Conservation (phyloP, 1,139 yeast species). For the Hanseniaspora sp. region DNA sequence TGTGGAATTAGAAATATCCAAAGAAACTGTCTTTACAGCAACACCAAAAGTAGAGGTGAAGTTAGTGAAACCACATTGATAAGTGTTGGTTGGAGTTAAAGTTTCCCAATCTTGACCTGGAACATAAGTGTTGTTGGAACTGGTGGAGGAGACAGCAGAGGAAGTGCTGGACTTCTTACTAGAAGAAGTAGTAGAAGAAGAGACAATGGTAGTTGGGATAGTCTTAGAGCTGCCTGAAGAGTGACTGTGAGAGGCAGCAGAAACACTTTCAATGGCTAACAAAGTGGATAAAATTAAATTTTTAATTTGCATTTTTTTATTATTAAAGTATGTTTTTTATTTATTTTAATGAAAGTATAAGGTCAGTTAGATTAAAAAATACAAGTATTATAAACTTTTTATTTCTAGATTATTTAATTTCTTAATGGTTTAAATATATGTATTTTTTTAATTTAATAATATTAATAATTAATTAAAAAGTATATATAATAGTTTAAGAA, state of each 20-base stretch:
- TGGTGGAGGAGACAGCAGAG: conserved; percentile 33
- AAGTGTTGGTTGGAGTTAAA: conserved; percentile 50
- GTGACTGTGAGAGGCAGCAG: conserved; percentile 13
- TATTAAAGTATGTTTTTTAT: neutral
- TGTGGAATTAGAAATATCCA: conserved; percentile 17
- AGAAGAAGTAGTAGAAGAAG: neutral
- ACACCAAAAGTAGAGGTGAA: conserved; percentile 56
- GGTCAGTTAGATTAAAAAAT: conserved; percentile 15
- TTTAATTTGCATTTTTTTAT: conserved; percentile 15
- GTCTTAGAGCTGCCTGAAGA: neutral
- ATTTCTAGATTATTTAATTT: neutral
- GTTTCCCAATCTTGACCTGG: conserved; percentile 62
- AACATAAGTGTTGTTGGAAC: conserved; percentile 50
- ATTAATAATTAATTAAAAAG: neutral
- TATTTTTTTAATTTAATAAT: neutral
- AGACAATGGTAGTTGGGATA: neutral
- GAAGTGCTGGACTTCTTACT: neutral
- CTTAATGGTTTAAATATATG: conserved; percentile 1
- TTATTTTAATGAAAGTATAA: conserved; percentile 12
- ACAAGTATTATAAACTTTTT: neutral
- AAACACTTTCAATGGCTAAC: conserved; percentile 13
- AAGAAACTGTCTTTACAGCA: conserved; percentile 37
- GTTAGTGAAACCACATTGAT: conserved; percentile 51
- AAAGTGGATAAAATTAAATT: conserved; percentile 11
- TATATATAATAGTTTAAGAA: too few species aligned